Evolutionary conservation across 2,329 filamentous ascomycete genomes (phyloP).

Genomic region (Apiospora aurea): DNA sequence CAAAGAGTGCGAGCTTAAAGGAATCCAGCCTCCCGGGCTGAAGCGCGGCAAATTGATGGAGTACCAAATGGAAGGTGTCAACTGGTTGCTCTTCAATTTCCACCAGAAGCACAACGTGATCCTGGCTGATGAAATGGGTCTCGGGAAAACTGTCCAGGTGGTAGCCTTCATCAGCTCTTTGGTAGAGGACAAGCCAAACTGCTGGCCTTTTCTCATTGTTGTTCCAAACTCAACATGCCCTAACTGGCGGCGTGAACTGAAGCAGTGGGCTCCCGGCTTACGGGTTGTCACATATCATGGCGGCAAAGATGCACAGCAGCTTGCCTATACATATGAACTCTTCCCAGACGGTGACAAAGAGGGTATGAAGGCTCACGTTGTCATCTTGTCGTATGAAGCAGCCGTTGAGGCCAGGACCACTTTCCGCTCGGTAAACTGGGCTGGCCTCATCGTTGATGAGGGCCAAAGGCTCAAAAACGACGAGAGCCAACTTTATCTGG

Average conservation of each 20-base stretch:
- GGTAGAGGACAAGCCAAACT: slow-evolving; percentile 69
- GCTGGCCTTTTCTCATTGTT: slow-evolving; percentile 92
- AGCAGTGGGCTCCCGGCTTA: slow-evolving; percentile 86
- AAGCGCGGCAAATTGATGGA: slow-evolving; percentile 85
- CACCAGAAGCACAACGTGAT: slow-evolving; percentile 84
- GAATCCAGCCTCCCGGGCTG: slow-evolving; percentile 75
- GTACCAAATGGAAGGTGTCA: slow-evolving; percentile 91
- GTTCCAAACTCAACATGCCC: slow-evolving; percentile 94
- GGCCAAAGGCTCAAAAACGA: slow-evolving; percentile 96
- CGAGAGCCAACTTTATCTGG: slow-evolving; percentile 79
- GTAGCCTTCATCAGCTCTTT: slow-evolving; percentile 82
- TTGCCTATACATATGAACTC: slow-evolving; percentile 84
- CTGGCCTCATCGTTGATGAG: slow-evolving; percentile 90
- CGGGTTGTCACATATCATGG: slow-evolving; percentile 95
- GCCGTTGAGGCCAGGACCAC: slow-evolving; percentile 76
- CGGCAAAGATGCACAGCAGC: slow-evolving; percentile 73
- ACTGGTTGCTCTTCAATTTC: slow-evolving; percentile 95
- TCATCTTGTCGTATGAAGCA: slow-evolving; percentile 94
- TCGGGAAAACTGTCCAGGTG: slow-evolving; percentile 96
- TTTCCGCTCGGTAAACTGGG: slow-evolving; percentile 80
- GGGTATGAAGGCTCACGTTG: slow-evolving; percentile 84
- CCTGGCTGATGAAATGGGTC: slow-evolving; percentile 96
- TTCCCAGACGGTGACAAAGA: slow-evolving; percentile 72
- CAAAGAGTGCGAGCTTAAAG: slow-evolving; percentile 65
- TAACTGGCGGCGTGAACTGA: slow-evolving; percentile 98